phyloP scores from a whole-genome alignment of 192 early-diverging fungal species.

The Spinellus fusiger region DNA sequence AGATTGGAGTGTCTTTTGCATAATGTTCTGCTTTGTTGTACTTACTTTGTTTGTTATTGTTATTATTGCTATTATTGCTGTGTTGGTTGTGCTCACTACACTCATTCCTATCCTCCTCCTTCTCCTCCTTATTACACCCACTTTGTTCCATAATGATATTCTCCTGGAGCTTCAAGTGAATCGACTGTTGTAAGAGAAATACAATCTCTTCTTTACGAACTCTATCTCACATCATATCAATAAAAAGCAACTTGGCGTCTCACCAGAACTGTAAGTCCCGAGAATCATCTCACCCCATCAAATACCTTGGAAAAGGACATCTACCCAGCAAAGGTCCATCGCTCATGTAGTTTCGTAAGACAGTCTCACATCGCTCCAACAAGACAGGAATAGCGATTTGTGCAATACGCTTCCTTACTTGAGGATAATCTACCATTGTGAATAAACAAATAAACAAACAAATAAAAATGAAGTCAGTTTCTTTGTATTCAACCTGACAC shows the following conservation, averaged over 20 bases:
- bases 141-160: constrained; percentile 34
- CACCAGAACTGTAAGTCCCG: not conserved
- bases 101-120: no score
- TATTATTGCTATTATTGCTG: no score
- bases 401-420: constrained; percentile 53
- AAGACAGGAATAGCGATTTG: constrained; percentile 54
- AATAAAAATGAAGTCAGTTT: not conserved
- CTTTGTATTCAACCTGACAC: not conserved
- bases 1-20: not conserved
- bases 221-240: constrained; percentile 21
- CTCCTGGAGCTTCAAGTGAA: constrained; percentile 40
- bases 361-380: constrained; percentile 52
- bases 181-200: constrained; percentile 44
- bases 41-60: no score
- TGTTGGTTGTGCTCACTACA: no score
- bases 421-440: constrained; percentile 27
- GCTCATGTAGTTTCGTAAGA: constrained; percentile 52
- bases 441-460: no score
- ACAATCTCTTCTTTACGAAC: constrained; percentile 56
- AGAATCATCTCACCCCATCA: constrained; percentile 28
- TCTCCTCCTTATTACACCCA: no score
- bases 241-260: constrained; percentile 3
- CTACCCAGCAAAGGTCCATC: constrained; percentile 65
- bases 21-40: constrained; percentile 14
- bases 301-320: constrained; percentile 61